phyloP scores from a whole-genome alignment of 2,329 filamentous ascomycete genomes.

The Fusarium sp. region DNA sequence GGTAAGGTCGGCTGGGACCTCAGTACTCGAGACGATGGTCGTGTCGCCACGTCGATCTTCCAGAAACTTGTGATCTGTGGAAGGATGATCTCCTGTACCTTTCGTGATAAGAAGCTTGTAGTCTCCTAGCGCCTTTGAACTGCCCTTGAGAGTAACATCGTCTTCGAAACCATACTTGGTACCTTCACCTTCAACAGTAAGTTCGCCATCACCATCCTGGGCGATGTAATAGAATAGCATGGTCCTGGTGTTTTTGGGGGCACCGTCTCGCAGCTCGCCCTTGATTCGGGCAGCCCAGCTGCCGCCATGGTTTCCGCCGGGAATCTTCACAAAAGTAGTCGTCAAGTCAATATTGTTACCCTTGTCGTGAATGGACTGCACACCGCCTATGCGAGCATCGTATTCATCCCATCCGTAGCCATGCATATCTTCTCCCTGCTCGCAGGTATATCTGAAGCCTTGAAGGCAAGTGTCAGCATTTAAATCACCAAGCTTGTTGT shows the following conservation, averaged over 20 bases:
- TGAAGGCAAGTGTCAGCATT: slow-evolving; percentile 10
- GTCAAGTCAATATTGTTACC: slow-evolving; percentile 90
- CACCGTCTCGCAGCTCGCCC: slow-evolving; percentile 78
- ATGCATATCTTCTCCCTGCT: slow-evolving; percentile 91
- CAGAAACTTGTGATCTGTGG: slow-evolving; percentile 73
- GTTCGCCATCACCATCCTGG: slow-evolving; percentile 75
- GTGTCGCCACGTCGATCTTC: slow-evolving; percentile 76
- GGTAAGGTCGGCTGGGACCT: slow-evolving; percentile 71
- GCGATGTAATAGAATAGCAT: slow-evolving; percentile 84
- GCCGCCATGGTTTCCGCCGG: slow-evolving; percentile 84
- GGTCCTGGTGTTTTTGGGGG: slow-evolving; percentile 73
- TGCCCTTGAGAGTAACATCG: slow-evolving; percentile 76
- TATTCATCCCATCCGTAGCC: slow-evolving; percentile 99
- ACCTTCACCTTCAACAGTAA: slow-evolving; percentile 67
- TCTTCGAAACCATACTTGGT: slow-evolving; percentile 61
- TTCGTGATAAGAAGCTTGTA: slow-evolving; percentile 83
- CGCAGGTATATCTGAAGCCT: slow-evolving; percentile 94
- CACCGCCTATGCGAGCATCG: slow-evolving; percentile 85
- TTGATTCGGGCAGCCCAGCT: slow-evolving; percentile 92
- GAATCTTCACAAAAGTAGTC: slow-evolving; percentile 92
- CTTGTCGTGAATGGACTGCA: slow-evolving; percentile 90
- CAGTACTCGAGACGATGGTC: slow-evolving; percentile 78
- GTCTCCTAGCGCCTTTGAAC: slow-evolving; percentile 75
- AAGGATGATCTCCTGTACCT: slow-evolving; percentile 69
- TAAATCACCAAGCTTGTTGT: not conserved